Conservation (phyloP, 129 eudicot species). For the Centrapalus pauciflorus region DNA sequence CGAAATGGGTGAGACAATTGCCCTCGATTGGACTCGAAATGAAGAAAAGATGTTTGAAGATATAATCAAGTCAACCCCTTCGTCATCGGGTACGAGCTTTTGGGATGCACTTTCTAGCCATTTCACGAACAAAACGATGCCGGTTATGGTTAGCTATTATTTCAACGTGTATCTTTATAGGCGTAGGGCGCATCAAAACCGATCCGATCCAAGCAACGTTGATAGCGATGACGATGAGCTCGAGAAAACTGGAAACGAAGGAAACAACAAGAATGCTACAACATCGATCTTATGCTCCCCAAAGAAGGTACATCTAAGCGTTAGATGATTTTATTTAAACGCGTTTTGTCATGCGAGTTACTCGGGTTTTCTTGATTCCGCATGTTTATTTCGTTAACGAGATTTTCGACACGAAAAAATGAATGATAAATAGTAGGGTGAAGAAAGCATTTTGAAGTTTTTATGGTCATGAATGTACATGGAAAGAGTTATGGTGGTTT, state of each 20-base stretch:
- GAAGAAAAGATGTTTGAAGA: constrained; percentile 54
- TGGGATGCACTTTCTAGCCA: constrained; percentile 54
- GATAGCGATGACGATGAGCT: constrained; percentile 85
- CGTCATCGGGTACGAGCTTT: constrained; percentile 44
- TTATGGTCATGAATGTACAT: constrained; percentile 26
- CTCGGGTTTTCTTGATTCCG: background rate
- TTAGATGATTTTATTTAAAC: constrained; percentile 15
- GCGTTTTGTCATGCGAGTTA: background rate
- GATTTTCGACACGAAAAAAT: constrained; percentile 8
- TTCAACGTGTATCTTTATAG: constrained; percentile 72
- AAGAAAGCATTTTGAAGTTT: constrained; percentile 17
- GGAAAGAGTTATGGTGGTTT: constrained; percentile 20
- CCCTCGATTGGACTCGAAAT: constrained; percentile 43
- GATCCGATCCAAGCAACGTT: constrained; percentile 42
- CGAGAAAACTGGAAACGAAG: constrained; percentile 33
- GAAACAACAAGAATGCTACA: constrained; percentile 20
- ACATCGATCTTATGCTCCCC: constrained; percentile 62
- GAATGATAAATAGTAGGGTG: background rate
- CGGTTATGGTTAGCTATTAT: constrained; percentile 68
- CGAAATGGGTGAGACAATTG: constrained; percentile 64
- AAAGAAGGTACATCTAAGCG: constrained; percentile 42
- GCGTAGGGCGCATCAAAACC: constrained; percentile 71
- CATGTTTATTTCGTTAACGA: constrained; percentile 2
- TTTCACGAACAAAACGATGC: constrained; percentile 40
- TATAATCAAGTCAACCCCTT: constrained; percentile 49